Evolutionary conservation across 148 eudicot species (phyloP).

Genomic region (Rhododendron ovatum): DNA sequence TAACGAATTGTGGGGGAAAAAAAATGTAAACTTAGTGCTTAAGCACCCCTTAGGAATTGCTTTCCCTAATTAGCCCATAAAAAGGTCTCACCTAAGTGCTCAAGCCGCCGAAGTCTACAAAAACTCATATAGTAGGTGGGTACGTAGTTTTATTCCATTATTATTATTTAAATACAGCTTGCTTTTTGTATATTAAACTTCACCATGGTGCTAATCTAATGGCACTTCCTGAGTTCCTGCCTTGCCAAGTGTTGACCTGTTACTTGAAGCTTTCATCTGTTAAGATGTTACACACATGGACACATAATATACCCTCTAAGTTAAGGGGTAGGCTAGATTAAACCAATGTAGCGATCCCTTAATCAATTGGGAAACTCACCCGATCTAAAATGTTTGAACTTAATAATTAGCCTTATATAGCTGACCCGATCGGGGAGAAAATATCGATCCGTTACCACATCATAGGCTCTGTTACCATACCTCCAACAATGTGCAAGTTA

Average conservation of each 20-base stretch:
- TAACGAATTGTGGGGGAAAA: no score
- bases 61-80: background rate
- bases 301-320: no score
- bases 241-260: background rate
- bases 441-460: no score
- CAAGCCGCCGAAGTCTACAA: background rate
- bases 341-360: background rate
- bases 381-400: background rate
- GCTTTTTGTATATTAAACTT: background rate
- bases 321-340: no score
- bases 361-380: background rate
- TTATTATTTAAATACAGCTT: background rate
- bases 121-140: background rate
- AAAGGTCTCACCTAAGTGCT: background rate
- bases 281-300: background rate
- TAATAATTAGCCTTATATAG: background rate
- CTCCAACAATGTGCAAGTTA: no score
- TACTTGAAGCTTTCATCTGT: background rate
- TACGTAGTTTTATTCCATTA: background rate
- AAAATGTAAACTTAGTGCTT: background rate
- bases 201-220: background rate
- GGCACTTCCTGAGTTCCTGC: background rate
- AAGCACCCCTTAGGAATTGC: background rate
- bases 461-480: no score
- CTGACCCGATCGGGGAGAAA: background rate